Base-by-base conservation (phyloP, 768 basidiomycete genomes). In the Lepiota venenata region DNA sequence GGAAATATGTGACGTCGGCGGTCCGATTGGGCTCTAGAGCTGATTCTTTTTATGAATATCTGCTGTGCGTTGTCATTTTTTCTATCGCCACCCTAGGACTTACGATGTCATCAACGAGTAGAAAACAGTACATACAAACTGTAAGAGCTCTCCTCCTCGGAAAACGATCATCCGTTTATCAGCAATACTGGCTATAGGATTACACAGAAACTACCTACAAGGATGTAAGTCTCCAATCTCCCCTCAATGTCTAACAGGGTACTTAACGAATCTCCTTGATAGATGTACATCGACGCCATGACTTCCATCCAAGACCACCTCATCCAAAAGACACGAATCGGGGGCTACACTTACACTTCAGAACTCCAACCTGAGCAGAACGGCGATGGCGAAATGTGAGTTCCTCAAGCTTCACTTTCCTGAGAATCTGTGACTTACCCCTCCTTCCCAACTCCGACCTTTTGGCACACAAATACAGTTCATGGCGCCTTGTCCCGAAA, bases 281-380 rank as follows among this genome's bases (percentile, higher is more conserved):
- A 95, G 87, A 93, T 97, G 87, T 97, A 98, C 68, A 85, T 86
- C 63, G 80, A 86, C 46, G 84, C 93, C 3, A 94, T 97, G 85
- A 70, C 78, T 32, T 89, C 85, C 2, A 84, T 97, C 47, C 87
- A 93, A 63, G 69, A 77, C 2, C 79, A 87, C 60, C 82, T 98
- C 43, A 71, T 97, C 38, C 78, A 82, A 50, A 78, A 79, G 60
- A 90, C 86, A 45, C 67, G 74, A 32, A 73, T 72, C 16, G 75
- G 80, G 36, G 72, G 80, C 5, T 71, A 94, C 64, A 75, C 82
- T 18, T 93, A 92, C 69, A 96, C 92, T 0, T 80, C 86, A 32
- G 95, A 98, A 66, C 77, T 97, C 2, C 71, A 82, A 37, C 91
- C 92, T 3, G 80, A 84, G 55, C 66, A 64, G 14, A 60, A 71